These are phyloP conservation scores for Aspergillus cavernicola DNA, from an alignment of 495 filamentous ascomycete species.

Conservation along the genomic window DNA sequence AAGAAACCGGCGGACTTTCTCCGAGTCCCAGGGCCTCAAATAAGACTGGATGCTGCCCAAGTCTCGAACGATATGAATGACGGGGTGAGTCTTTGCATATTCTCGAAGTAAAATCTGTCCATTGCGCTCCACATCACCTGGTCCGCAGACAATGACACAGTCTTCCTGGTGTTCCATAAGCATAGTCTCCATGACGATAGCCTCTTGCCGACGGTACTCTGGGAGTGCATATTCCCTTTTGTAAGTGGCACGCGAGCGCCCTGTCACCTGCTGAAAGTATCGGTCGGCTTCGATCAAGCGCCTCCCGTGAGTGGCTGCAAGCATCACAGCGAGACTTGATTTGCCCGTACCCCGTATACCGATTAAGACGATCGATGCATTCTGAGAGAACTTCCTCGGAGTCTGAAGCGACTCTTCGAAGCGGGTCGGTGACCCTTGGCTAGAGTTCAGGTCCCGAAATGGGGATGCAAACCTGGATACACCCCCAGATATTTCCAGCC, in stretches of 20 bases:
- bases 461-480: constrained; percentile 20
- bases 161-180: constrained; percentile 56
- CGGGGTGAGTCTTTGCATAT: constrained; percentile 56
- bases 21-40: constrained; percentile 54
- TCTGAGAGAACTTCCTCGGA: constrained; percentile 47
- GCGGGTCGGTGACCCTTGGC: constrained; percentile 31
- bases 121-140: constrained; percentile 49
- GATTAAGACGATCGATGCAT: constrained; percentile 70
- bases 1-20: constrained; percentile 51
- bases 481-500: constrained; percentile 21
- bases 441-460: constrained; percentile 29
- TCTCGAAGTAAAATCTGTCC: constrained; percentile 40
- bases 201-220: constrained; percentile 59
- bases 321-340: constrained; percentile 71
- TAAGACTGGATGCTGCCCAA: constrained; percentile 59
- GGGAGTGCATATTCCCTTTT: constrained; percentile 56
- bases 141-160: constrained; percentile 70
- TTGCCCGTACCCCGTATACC: constrained; percentile 75
- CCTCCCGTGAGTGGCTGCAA: constrained; percentile 65
- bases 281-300: constrained; percentile 69
- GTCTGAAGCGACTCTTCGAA: constrained; percentile 29
- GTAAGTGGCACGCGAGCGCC: constrained; percentile 57
- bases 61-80: constrained; percentile 69
- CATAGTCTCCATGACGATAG: constrained; percentile 59
- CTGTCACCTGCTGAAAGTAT: constrained; percentile 64